phyloP scores from a whole-genome alignment of 805 yeast species.

The Saccharomyces cerevisiae region DNA sequence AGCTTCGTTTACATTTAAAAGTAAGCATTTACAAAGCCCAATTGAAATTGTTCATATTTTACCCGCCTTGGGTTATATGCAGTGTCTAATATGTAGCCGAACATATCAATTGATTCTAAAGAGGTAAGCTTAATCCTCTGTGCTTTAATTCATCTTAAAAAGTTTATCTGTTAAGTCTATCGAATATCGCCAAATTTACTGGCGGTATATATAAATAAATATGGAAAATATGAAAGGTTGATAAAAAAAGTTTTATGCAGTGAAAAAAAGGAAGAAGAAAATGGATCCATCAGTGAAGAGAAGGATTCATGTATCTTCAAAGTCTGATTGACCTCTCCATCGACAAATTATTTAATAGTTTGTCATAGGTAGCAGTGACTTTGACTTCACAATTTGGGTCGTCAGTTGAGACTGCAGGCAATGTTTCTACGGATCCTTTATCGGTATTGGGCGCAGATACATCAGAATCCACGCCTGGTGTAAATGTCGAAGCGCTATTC shows the following conservation, averaged over 20 bases:
- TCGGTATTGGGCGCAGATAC: not conserved
- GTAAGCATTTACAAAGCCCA: not conserved
- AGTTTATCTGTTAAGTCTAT: not conserved
- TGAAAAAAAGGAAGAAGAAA: not conserved
- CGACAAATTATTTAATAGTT: conserved; percentile 58
- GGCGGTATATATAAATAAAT: not conserved
- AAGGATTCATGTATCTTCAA: not conserved
- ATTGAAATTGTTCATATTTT: not conserved
- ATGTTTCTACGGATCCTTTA: not conserved
- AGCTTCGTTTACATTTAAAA: not conserved
- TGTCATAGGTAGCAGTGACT: conserved; percentile 54
- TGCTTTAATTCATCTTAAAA: not conserved
- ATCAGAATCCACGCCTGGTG: not conserved
- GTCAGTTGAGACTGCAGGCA: not conserved
- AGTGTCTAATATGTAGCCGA: not conserved
- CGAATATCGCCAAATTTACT: not conserved
- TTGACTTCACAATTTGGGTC: conserved; percentile 5
- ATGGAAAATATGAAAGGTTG: not conserved
- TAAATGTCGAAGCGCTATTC: conserved; percentile 11
- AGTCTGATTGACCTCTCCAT: conserved; percentile 8
- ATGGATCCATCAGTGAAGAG: not conserved
- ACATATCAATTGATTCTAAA: not conserved
- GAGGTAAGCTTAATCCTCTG: not conserved
- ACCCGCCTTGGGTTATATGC: not conserved
- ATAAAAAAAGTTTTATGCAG: not conserved